Evolutionary conservation across 495 filamentous ascomycete species (phyloP).

Genomic region (Xylaria venustula): DNA sequence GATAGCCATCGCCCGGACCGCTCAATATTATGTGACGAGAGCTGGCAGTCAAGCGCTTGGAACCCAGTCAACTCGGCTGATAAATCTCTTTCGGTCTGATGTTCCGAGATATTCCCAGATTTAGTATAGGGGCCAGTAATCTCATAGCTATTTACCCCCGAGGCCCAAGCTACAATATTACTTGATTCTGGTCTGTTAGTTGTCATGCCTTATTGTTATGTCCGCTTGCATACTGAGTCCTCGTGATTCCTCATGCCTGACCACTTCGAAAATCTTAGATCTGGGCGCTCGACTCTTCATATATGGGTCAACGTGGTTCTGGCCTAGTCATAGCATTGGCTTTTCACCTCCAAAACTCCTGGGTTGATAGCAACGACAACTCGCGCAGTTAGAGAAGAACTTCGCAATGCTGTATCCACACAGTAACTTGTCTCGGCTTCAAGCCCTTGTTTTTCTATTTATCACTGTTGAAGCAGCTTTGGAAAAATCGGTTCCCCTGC

Average conservation of each 20-base stretch:
- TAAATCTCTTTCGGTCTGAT: too few relatives aligned
- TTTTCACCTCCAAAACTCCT: background rate
- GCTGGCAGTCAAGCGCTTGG: too few relatives aligned
- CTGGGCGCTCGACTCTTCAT: background rate
- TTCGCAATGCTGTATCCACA: background rate
- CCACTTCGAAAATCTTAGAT: background rate
- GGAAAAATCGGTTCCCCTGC: slow-evolving; percentile 10
- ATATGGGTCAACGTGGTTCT: background rate
- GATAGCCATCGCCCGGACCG: too few relatives aligned
- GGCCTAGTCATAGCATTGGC: background rate
- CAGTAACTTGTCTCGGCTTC: background rate
- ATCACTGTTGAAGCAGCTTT: background rate
- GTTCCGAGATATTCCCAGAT: too few relatives aligned
- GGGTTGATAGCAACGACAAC: background rate
- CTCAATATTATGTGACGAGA: too few relatives aligned
- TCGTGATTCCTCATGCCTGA: background rate
- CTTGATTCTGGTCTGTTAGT: background rate
- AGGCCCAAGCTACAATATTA: background rate
- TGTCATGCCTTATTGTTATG: background rate
- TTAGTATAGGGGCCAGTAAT: too few relatives aligned
- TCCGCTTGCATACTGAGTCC: background rate
- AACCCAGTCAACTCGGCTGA: too few relatives aligned
- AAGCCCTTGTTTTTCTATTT: background rate
- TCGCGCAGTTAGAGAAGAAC: background rate
- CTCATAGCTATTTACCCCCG: too few relatives aligned